These are phyloP conservation scores for Ophidiomyces ophidiicola DNA, from an alignment of 2,329 filamentous ascomycete species.

Conservation along the genomic window DNA sequence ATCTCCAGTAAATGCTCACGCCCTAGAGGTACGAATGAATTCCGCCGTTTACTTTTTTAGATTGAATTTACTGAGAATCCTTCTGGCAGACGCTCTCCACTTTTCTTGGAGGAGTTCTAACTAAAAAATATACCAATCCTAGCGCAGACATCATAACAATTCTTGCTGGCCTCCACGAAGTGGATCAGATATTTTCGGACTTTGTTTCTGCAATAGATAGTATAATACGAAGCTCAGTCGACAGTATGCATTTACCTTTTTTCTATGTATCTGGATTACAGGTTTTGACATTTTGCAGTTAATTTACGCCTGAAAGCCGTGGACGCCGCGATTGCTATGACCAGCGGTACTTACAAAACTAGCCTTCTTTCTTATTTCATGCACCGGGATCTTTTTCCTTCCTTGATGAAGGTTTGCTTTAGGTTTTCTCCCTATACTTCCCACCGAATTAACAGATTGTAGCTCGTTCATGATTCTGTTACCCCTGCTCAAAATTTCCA, in stretches of 20 bases:
- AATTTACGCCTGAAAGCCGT: constrained; percentile 68
- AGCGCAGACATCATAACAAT: constrained; percentile 90
- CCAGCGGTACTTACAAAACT: constrained; percentile 90
- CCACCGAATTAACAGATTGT: constrained; percentile 13
- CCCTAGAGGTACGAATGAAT: constrained; percentile 60
- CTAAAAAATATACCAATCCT: constrained; percentile 86
- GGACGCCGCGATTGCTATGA: constrained; percentile 66
- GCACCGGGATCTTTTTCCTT: constrained; percentile 84
- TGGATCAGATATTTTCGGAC: constrained; percentile 76
- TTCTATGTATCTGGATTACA: neutral
- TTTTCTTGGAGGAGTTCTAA: constrained; percentile 69
- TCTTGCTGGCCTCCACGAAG: constrained; percentile 75
- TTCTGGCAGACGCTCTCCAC: constrained; percentile 64
- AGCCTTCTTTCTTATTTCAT: constrained; percentile 90
- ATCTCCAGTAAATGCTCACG: constrained; percentile 58
- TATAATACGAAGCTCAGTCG: constrained; percentile 66
- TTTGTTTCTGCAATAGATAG: constrained; percentile 72
- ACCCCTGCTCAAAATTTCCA: constrained; percentile 51
- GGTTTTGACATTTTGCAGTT: constrained; percentile 38
- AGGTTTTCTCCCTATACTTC: neutral
- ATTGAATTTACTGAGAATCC: constrained; percentile 19
- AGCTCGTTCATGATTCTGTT: constrained; percentile 74
- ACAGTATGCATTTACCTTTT: constrained; percentile 41
- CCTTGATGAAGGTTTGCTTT: constrained; percentile 70
- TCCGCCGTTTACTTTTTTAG: neutral